A percentile compares a stretch with the other conserved stretches of the same genome.
phyloP scores from a whole-genome alignment of 805 yeast genomes.

The Grigorovia transvaalensis region DNA sequence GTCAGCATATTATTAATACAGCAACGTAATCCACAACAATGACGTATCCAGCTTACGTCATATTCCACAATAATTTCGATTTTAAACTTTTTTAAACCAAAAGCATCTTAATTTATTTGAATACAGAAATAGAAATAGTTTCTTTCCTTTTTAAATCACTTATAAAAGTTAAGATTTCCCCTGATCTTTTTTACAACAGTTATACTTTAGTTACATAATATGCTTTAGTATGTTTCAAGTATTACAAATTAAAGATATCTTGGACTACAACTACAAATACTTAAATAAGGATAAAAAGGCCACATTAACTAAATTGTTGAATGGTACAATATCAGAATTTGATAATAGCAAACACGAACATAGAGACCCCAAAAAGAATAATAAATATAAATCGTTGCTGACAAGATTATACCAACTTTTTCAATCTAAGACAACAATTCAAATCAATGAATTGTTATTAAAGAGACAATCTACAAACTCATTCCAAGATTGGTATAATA shows the following conservation, averaged over 20 bases:
- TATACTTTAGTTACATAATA: too few species aligned
- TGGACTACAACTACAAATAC: not conserved
- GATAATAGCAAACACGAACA: not conserved
- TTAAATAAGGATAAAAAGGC: not conserved
- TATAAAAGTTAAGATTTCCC: too few species aligned
- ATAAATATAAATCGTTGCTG: not conserved
- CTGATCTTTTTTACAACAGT: too few species aligned
- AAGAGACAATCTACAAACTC: slow-evolving; percentile 40
- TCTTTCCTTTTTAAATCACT: too few species aligned
- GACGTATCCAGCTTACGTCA: too few species aligned
- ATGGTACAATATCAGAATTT: too few species aligned
- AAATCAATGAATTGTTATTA: slow-evolving; percentile 14
- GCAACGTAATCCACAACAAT: too few species aligned
- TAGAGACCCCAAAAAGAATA: not conserved
- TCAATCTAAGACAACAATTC: not conserved
- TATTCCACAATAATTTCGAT: too few species aligned
- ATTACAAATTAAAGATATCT: not conserved
- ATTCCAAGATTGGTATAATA: slow-evolving; percentile 54
- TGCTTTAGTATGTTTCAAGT: not conserved
- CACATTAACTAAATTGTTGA: not conserved
- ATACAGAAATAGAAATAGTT: too few species aligned
- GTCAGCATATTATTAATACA: too few species aligned
- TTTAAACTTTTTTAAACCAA: too few species aligned
- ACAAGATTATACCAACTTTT: not conserved
- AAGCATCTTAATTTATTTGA: too few species aligned